Evolutionary conservation across 306 rosid genomes (phyloP).

Genomic region (Fragaria nilgerrensis): DNA sequence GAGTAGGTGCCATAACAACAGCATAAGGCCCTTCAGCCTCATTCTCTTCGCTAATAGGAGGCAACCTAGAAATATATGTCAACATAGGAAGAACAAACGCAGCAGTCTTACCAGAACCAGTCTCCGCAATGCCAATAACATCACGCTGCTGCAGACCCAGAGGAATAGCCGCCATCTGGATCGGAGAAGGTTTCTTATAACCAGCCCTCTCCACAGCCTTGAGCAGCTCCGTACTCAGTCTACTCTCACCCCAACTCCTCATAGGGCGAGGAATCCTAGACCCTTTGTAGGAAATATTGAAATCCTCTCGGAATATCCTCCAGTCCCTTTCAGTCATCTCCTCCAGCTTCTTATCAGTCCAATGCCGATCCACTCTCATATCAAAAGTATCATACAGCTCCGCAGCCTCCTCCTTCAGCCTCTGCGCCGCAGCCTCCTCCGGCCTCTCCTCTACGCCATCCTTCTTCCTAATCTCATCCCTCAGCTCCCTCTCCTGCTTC

Average conservation of each 20-base stretch:
- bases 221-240: constrained; percentile 55
- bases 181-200: constrained; percentile 37
- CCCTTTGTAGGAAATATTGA: constrained; percentile 79
- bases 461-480: constrained; percentile 66
- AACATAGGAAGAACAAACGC: neutral
- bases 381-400: constrained; percentile 72
- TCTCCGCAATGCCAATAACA: constrained; percentile 72
- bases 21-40: constrained; percentile 96
- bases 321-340: constrained; percentile 90
- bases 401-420: constrained; percentile 82
- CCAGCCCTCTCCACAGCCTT: constrained; percentile 87
- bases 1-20: constrained; percentile 95
- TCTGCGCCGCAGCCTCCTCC: constrained; percentile 77
- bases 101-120: constrained; percentile 95
- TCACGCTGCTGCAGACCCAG: constrained; percentile 83
- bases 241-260: constrained; percentile 78
- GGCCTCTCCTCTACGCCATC: constrained; percentile 85
- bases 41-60: constrained; percentile 83
- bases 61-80: constrained; percentile 15
- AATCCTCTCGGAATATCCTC: constrained; percentile 88
- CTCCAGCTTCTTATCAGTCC: constrained; percentile 88
- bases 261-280: constrained; percentile 84
- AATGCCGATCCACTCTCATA: constrained; percentile 87
- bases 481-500: constrained; percentile 78
- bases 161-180: neutral